phyloP scores from a whole-genome alignment of 306 rosid genomes.

The Medicago lupulina region DNA sequence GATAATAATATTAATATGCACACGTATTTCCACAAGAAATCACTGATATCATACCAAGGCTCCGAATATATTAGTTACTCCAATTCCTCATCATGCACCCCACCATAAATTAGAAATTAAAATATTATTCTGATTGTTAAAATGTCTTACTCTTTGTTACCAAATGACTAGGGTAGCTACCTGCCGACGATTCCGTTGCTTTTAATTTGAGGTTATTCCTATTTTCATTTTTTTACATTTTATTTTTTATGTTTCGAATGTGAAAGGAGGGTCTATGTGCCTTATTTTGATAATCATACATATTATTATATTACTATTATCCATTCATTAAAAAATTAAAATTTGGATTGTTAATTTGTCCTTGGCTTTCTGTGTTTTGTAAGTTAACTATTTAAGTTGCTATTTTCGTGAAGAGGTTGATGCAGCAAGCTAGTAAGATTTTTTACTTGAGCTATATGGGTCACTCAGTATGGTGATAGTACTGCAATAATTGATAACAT shows the following conservation, averaged over 20 bases:
- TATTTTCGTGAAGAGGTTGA: constrained; percentile 38
- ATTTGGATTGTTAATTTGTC: neutral
- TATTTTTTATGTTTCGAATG: neutral
- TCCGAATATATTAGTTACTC: constrained; percentile 10
- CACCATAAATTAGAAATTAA: constrained; percentile 52
- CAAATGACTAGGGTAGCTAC: constrained; percentile 34
- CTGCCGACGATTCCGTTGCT: constrained; percentile 56
- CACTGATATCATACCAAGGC: constrained; percentile 37
- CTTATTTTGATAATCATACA: neutral
- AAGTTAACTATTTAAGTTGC: constrained; percentile 34
- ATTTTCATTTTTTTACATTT: neutral
- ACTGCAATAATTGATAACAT: constrained; percentile 35
- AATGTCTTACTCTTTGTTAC: constrained; percentile 61
- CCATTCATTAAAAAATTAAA: neutral
- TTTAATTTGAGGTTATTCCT: constrained; percentile 2
- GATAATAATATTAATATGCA: neutral
- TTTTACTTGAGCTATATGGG: constrained; percentile 35
- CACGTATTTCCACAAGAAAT: constrained; percentile 52
- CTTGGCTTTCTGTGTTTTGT: constrained; percentile 32
- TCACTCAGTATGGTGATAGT: constrained; percentile 40
- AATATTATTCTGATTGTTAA: constrained; percentile 52
- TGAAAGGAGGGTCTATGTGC: neutral
- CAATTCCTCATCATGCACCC: constrained; percentile 56
- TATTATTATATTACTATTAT: neutral
- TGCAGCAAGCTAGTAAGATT: constrained; percentile 31